phyloP scores from a whole-genome alignment of 495 filamentous ascomycete species.

The Aspergillus incahuasiensis region DNA sequence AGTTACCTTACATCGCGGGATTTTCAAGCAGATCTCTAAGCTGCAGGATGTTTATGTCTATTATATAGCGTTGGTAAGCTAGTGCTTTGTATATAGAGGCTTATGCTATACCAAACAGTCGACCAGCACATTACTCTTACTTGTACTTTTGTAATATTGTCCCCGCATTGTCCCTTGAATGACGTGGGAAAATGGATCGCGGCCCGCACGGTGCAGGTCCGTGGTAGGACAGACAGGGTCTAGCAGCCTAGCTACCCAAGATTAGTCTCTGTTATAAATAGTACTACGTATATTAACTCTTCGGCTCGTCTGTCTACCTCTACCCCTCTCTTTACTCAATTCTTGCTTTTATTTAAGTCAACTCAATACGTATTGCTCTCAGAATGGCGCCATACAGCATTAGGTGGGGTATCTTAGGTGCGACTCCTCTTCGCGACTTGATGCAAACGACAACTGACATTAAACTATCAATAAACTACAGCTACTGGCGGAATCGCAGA shows the following conservation, averaged over 20 bases:
- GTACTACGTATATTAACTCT: conserved; percentile 4
- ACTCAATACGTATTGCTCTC: neutral
- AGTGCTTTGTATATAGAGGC: conserved; percentile 8
- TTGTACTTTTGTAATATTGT: neutral
- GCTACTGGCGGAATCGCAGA: conserved; percentile 78
- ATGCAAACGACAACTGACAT: conserved; percentile 11
- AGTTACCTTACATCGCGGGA: conserved; percentile 13
- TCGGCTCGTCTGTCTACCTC: neutral
- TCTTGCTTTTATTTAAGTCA: neutral
- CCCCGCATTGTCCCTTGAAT: neutral
- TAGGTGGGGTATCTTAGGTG: conserved; percentile 75
- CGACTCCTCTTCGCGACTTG: conserved; percentile 9
- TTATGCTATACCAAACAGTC: neutral
- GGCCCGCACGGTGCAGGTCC: conserved; percentile 35
- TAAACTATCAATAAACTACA: conserved; percentile 15
- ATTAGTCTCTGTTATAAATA: conserved; percentile 11
- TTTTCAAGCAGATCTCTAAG: neutral
- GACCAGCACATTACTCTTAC: neutral
- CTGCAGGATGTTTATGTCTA: neutral
- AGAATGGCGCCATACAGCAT: conserved; percentile 54
- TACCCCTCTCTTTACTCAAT: neutral
- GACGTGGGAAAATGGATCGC: conserved; percentile 9
- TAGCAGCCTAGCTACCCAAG: too few relatives aligned
- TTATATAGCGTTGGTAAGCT: neutral
- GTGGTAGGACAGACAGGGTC: conserved; percentile 8